A percentile compares a stretch with the other conserved stretches of the same genome.
Conservation (phyloP, 345 rosid species). For the Populus davidiana region DNA sequence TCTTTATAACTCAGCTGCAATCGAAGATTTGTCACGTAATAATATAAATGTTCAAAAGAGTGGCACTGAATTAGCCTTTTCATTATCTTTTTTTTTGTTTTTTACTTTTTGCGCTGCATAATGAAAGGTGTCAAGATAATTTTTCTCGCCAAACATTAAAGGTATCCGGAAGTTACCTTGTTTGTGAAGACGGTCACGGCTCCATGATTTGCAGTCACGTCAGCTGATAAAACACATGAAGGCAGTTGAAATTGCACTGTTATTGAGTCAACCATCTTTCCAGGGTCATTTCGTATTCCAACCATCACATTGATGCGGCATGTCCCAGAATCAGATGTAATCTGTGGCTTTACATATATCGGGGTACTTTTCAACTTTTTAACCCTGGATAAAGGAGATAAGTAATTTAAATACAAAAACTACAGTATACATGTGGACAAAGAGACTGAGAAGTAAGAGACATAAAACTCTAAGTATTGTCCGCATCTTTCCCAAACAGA, state of each 20-base stretch:
- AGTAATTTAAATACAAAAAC: not conserved
- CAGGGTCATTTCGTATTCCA: conserved; percentile 80
- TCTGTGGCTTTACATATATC: conserved; percentile 83
- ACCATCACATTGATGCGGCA: conserved; percentile 71
- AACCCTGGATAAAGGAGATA: conserved; percentile 46
- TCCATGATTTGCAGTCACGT: conserved; percentile 89
- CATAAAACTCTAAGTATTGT: not conserved
- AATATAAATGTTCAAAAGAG: not conserved
- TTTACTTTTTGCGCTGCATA: too few species aligned
- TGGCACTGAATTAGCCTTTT: not conserved
- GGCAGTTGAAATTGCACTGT: conserved; percentile 77
- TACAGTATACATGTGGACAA: not conserved
- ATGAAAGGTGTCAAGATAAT: not conserved
- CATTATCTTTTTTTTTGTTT: too few species aligned
- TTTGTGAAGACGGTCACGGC: conserved; percentile 68
- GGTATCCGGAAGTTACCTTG: conserved; percentile 43
- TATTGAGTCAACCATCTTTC: conserved; percentile 75
- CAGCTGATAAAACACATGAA: conserved; percentile 65
- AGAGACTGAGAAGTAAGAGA: not conserved
- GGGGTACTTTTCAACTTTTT: conserved; percentile 82
- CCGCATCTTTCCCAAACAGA: not conserved
- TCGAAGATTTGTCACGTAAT: not conserved
- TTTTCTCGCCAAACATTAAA: not conserved
- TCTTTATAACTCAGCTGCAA: not conserved
- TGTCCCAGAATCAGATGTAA: conserved; percentile 70